Conservation (phyloP, 2,329 filamentous ascomycete genomes). For the Pseudocercospora macadamiae region DNA sequence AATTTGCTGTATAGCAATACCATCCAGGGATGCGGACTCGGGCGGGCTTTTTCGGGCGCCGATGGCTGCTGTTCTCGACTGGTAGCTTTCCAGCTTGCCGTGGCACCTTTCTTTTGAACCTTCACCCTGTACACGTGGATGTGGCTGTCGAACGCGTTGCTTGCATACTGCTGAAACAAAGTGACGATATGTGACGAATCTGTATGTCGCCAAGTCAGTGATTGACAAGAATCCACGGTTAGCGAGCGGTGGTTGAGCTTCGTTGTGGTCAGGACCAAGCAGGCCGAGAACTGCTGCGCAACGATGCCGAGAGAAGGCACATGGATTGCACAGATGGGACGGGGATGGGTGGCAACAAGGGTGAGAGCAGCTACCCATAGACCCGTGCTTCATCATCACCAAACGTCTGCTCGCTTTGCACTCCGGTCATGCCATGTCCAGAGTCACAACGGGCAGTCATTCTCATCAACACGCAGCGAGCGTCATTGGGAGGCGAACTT, state of each 20-base stretch:
- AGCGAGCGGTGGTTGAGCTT: neutral
- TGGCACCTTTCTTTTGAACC: neutral
- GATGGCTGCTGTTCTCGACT: neutral
- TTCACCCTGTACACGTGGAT: neutral
- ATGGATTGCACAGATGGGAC: neutral
- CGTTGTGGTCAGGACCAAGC: neutral
- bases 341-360: too few species aligned
- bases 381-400: neutral
- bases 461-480: too few species aligned
- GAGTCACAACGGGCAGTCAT: neutral
- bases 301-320: neutral
- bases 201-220: neutral
- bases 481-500: neutral
- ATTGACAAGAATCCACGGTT: too few species aligned
- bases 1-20: too few species aligned
- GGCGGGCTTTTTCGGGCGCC: neutral
- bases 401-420: neutral
- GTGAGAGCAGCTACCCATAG: neutral
- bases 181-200: neutral
- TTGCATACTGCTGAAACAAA: neutral
- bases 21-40: too few species aligned
- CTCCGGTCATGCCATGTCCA: neutral
- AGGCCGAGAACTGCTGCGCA: neutral
- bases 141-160: conserved; percentile 2
- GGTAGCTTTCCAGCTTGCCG: neutral